Evolutionary conservation across 768 basidiomycete genomes (phyloP), one percentile per base, ranked within the genome.

Genomic region (Collybia mongolica): DNA sequence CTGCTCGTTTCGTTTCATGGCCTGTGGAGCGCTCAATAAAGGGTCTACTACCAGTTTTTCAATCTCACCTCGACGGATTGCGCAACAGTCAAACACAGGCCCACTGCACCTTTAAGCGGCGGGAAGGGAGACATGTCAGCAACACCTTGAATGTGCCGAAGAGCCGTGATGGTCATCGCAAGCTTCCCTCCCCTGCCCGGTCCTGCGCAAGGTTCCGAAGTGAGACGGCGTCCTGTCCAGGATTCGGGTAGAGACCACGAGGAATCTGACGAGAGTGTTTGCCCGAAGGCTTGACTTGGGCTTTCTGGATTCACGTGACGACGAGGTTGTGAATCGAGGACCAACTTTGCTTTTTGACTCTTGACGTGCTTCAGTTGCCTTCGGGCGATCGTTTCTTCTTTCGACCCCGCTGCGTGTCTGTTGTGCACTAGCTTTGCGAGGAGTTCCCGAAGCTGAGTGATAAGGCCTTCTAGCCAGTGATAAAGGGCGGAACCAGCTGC

Each of bases 41-140:
- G 40, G 20, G 9, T 20, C 14, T 9, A 6, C 17, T 23, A 28
- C 8, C 2, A 17, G 28, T 40, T 3, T 40, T 28, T 28, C 17
- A 28, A 18, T 39, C 24, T 38, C 20, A 48, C 47, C 40, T 48
- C 39, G 9, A 48, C 39, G 14, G 47, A 48, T 48, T 48, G 32
- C 11, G 47, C 47, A 28, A 48, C 39, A 12, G 38, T 41, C 19
- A 48, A 35, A 14, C 37, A 37, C 29, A 48, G 20, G 29, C 23
- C 39, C 29, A 48, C 28, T 18, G 28, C 47, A 15, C 40, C 47
- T 20, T 40, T 39, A 29, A 48, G 47, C 17, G 38, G 47, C 20
- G 26, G 36, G 28, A 48, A 20, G 12, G 38, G 17, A 11, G 24
- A 40, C 18, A n/a, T 17, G 8, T 46, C 19, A 23, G 44, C 44